A percentile compares a stretch with the other conserved stretches of the same genome.
Conservation (phyloP, 495 filamentous ascomycete genomes). For the Neurospora sp. region DNA sequence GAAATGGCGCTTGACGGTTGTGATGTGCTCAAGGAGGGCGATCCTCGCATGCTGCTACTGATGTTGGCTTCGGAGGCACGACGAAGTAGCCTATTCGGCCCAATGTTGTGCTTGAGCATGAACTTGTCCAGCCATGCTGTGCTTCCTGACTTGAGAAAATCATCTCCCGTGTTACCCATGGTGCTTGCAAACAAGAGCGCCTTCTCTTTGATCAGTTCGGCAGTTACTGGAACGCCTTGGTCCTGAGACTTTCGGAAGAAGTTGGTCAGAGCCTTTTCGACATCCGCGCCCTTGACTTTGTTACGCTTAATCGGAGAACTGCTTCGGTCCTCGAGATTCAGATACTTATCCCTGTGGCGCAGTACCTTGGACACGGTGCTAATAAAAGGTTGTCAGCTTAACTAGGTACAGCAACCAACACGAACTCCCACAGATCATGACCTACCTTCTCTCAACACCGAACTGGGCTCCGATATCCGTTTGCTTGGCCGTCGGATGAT, state of each 20-base stretch:
- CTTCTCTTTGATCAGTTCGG: constrained; percentile 79
- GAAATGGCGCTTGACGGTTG: constrained; percentile 66
- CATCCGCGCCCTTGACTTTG: constrained; percentile 89
- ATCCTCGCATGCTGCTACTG: constrained; percentile 45
- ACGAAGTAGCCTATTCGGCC: constrained; percentile 48
- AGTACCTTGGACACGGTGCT: constrained; percentile 98
- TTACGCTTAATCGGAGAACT: constrained; percentile 78
- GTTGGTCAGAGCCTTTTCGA: constrained; percentile 86
- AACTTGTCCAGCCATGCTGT: constrained; percentile 90
- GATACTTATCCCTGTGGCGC: constrained; percentile 93
- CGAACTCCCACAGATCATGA: background rate
- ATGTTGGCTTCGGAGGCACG: constrained; percentile 63
- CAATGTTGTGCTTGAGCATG: constrained; percentile 81
- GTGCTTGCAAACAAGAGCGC: constrained; percentile 75
- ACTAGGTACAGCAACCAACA: background rate
- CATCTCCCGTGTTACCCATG: constrained; percentile 57
- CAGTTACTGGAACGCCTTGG: constrained; percentile 65
- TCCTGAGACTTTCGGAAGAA: constrained; percentile 77
- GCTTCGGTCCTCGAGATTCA: constrained; percentile 76
- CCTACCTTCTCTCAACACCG: constrained; percentile 95
- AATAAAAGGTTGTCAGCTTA: constrained; percentile 13
- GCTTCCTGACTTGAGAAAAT: constrained; percentile 63
- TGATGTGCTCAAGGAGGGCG: constrained; percentile 42
- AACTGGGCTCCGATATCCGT: constrained; percentile 96
- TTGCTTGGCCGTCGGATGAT: constrained; percentile 91